Conservation (phyloP, 768 basidiomycete species). For the Mycena indigotica region DNA sequence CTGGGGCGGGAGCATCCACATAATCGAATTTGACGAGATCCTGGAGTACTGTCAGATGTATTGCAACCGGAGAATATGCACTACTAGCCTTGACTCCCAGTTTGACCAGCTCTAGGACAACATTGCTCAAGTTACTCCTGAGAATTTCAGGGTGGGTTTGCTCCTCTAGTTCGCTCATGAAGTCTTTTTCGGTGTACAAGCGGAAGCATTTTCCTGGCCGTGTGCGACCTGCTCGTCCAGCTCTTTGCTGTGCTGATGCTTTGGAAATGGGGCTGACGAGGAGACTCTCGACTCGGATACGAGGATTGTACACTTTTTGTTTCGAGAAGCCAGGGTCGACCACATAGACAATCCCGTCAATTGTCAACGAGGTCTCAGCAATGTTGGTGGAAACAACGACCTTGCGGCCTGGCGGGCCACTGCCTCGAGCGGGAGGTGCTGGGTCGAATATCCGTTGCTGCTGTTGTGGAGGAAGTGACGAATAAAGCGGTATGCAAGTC, state of each 20-base stretch:
- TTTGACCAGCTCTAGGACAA: conserved; percentile 92
- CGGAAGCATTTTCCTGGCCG: conserved; percentile 97
- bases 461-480: conserved; percentile 89
- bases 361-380: conserved; percentile 95
- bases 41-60: conserved; percentile 31
- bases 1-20: conserved; percentile 91
- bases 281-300: conserved; percentile 93
- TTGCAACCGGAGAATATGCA: conserved; percentile 2
- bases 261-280: conserved; percentile 95
- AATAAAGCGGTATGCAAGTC: conserved; percentile 91
- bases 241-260: conserved; percentile 93
- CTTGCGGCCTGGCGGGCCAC: conserved; percentile 87
- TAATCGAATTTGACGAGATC: conserved; percentile 89
- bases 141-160: conserved; percentile 98
- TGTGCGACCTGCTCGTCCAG: conserved; percentile 95
- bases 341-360: conserved; percentile 99
- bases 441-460: conserved; percentile 97
- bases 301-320: conserved; percentile 97
- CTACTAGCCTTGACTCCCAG: conserved; percentile 77
- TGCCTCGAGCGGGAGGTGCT: conserved; percentile 65
- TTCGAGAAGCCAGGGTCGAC: conserved; percentile 98
- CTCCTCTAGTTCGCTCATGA: conserved; percentile 93
- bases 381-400: conserved; percentile 96
- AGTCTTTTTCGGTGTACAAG: conserved; percentile 96
- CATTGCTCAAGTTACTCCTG: conserved; percentile 89